These are phyloP conservation scores for Calonectria pseudoreteaudii DNA, from an alignment of 2,329 filamentous ascomycete genomes.

Conservation along the genomic window DNA sequence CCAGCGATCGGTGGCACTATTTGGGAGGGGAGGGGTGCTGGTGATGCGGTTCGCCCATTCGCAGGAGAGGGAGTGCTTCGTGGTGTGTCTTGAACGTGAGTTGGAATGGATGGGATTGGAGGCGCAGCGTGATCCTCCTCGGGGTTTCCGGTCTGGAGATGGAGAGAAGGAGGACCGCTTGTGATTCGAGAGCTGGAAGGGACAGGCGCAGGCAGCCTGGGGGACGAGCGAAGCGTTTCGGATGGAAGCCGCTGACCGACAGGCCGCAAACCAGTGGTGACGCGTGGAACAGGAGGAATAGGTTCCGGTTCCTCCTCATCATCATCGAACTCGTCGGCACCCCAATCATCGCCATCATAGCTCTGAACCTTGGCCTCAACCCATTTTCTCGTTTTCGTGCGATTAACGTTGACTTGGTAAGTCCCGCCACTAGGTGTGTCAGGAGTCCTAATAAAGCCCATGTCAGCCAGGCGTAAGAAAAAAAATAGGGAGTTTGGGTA, in stretches of 20 bases:
- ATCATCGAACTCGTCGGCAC: slow-evolving; percentile 74
- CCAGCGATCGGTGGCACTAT: not conserved
- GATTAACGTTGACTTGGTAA: slow-evolving; percentile 89
- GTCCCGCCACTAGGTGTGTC: slow-evolving; percentile 48
- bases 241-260: slow-evolving; percentile 45
- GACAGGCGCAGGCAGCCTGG: slow-evolving; percentile 39
- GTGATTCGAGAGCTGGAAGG: slow-evolving; percentile 40
- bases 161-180: slow-evolving; percentile 42
- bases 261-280: slow-evolving; percentile 44
- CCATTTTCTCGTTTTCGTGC: slow-evolving; percentile 95
- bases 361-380: slow-evolving; percentile 86
- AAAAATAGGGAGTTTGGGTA: not conserved
- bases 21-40: slow-evolving; percentile 30
- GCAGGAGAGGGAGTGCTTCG: slow-evolving; percentile 29
- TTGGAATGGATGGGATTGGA: slow-evolving; percentile 14
- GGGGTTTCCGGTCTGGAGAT: slow-evolving; percentile 39
- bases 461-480: slow-evolving; percentile 26
- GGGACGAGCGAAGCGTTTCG: slow-evolving; percentile 41
- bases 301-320: slow-evolving; percentile 64
- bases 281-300: slow-evolving; percentile 49
- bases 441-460: slow-evolving; percentile 40
- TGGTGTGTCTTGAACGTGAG: slow-evolving; percentile 25
- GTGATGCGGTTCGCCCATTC: slow-evolving; percentile 33
- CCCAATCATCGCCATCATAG: slow-evolving; percentile 97
- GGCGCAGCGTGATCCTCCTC: slow-evolving; percentile 6